A percentile compares a stretch with the other conserved stretches of the same genome.
These are phyloP conservation scores for Xylogone sp. DNA, from an alignment of 2,329 filamentous ascomycete species.

Conservation along the genomic window DNA sequence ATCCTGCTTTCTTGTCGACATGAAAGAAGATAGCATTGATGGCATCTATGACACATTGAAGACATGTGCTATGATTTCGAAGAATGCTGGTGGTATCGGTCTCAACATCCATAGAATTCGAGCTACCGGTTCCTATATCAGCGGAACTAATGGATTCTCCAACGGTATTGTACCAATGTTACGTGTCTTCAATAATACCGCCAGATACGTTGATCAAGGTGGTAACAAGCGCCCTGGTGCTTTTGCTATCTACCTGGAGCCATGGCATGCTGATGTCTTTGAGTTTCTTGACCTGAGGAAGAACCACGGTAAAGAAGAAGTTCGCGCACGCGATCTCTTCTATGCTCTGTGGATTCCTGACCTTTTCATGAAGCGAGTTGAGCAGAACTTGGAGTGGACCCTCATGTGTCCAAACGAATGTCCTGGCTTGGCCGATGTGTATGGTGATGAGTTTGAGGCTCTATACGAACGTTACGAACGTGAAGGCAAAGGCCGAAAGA, in stretches of 20 bases:
- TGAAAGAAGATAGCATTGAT: conserved; percentile 99
- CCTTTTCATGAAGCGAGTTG: conserved; percentile 99
- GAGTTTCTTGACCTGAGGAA: conserved; percentile 97
- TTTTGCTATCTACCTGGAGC: conserved; percentile 98
- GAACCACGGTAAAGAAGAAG: conserved; percentile 99
- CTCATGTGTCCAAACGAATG: conserved; percentile 98
- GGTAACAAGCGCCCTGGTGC: conserved; percentile 98
- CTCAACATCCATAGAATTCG: conserved; percentile 96
- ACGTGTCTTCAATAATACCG: conserved; percentile 98
- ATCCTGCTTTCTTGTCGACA: conserved; percentile 98
- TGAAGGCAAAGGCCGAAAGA: conserved; percentile 83
- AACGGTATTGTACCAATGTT: conserved; percentile 98
- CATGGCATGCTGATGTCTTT: conserved; percentile 97
- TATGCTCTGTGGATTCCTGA: conserved; percentile 98
- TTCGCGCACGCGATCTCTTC: conserved; percentile 95
- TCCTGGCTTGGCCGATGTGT: conserved; percentile 90
- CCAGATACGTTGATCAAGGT: conserved; percentile 96
- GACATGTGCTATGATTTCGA: conserved; percentile 99
- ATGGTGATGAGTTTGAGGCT: conserved; percentile 94
- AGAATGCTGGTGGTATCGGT: conserved; percentile 97
- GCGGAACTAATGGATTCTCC: conserved; percentile 95
- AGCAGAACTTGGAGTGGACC: conserved; percentile 95
- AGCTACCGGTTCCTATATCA: conserved; percentile 96
- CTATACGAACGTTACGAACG: conserved; percentile 91
- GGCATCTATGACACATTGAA: conserved; percentile 99